Conservation (phyloP, 768 basidiomycete species). For the Xerocomus brunneocitrinus region DNA sequence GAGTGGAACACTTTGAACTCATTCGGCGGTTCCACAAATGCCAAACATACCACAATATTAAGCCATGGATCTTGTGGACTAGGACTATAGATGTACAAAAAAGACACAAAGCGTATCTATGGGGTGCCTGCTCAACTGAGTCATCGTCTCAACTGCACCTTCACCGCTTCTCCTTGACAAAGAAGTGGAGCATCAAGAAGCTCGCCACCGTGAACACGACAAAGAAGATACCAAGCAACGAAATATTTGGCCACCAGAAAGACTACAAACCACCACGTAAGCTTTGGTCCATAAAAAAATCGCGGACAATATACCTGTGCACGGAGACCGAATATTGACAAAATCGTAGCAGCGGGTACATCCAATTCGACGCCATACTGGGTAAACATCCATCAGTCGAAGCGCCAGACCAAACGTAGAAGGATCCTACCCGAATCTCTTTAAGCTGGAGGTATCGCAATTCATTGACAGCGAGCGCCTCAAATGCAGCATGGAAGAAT, state of each 20-base stretch:
- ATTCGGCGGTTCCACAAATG: constrained; percentile 11
- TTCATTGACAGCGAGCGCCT: constrained; percentile 97
- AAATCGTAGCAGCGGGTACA: constrained; percentile 91
- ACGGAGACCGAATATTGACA: constrained; percentile 89
- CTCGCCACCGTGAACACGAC: constrained; percentile 70
- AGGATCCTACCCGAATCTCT: constrained; percentile 71
- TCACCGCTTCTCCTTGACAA: constrained; percentile 70
- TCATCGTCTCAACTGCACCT: not conserved
- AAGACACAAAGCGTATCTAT: not conserved
- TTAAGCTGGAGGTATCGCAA: constrained; percentile 89
- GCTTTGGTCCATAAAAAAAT: not conserved
- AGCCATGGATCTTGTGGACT: not conserved
- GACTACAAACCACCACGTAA: constrained; percentile 43
- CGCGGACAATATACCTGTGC: constrained; percentile 58
- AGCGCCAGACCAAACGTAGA: not conserved
- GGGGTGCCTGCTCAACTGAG: not conserved
- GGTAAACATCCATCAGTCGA: constrained; percentile 6
- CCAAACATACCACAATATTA: constrained; percentile 21
- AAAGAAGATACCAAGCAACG: constrained; percentile 82
- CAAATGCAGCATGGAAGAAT: constrained; percentile 99
- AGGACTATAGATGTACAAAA: not conserved
- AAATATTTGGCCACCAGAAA: constrained; percentile 98
- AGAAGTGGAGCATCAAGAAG: constrained; percentile 79
- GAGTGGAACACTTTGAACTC: constrained; percentile 5
- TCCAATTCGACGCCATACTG: constrained; percentile 97